phyloP scores from a whole-genome alignment of 2,329 filamentous ascomycete species.

The Aspergillus uvarum region DNA sequence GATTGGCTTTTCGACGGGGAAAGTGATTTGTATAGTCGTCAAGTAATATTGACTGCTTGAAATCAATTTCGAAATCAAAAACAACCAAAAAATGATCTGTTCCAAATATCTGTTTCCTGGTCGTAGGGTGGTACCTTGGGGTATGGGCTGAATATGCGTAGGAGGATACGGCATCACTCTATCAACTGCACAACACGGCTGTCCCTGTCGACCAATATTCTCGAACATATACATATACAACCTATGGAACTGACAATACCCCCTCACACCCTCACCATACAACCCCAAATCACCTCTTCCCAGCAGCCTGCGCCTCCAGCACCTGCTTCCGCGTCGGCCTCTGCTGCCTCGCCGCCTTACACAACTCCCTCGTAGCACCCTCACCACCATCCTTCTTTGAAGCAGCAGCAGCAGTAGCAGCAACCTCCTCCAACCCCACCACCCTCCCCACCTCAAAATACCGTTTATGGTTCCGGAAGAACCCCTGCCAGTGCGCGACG shows the following conservation, averaged over 20 bases:
- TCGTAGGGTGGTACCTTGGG: not conserved
- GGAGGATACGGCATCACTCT: too few relatives aligned
- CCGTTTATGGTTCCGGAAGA: slow-evolving; percentile 77
- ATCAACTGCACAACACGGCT: too few relatives aligned
- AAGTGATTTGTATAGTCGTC: slow-evolving; percentile 28
- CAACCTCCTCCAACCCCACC: slow-evolving; percentile 42
- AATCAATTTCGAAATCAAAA: slow-evolving; percentile 20
- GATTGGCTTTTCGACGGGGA: too few relatives aligned
- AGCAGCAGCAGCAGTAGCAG: slow-evolving; percentile 1
- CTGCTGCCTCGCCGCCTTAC: slow-evolving; percentile 66
- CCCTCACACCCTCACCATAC: too few relatives aligned
- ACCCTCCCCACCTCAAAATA: slow-evolving; percentile 80
- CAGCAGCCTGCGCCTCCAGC: not conserved
- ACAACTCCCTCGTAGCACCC: slow-evolving; percentile 56
- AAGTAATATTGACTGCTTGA: slow-evolving; percentile 31
- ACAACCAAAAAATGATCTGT: slow-evolving; percentile 23
- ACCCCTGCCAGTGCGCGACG: slow-evolving; percentile 76
- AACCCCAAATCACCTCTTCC: slow-evolving; percentile 6
- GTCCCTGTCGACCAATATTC: too few relatives aligned
- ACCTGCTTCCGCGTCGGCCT: slow-evolving; percentile 52
- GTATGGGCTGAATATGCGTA: not conserved
- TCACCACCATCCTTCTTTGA: slow-evolving; percentile 42
- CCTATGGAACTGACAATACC: not conserved
- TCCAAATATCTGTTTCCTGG: slow-evolving; percentile 23
- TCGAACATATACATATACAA: too few relatives aligned